Base-by-base conservation (phyloP, 2,329 filamentous ascomycete species). In the Colletotrichum endophyticum region DNA sequence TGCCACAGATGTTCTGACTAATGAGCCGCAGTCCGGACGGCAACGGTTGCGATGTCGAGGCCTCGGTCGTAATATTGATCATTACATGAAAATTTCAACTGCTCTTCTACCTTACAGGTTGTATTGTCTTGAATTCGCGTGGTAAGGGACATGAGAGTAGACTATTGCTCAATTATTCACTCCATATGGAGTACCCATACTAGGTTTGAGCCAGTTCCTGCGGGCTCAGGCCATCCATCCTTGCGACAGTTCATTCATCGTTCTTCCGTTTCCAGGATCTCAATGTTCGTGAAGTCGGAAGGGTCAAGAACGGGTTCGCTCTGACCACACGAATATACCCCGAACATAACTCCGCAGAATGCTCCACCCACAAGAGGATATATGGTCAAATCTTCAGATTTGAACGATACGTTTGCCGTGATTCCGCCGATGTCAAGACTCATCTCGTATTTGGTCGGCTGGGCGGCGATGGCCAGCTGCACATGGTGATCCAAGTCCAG, bases 301-400 rank as follows among this genome's bases (percentile, higher is more conserved):
- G 82, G 81, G 59, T 83, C 81, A 25, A 84, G 73, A 1, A 83
- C 81, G 7, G 82, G 81, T 63, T 84, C 82, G 19, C 79, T 78
- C 16, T 76, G 79, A 9, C 80, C 82, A 63, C 81, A 82, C 12
- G 82, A 78, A 49, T 83, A 84, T 3, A 84, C 22, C 1, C 82
- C 82, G 61, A 80, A 83, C 82, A 84, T 83, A 27, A 78, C 78
- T 19, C 82, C 82, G 22, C 80, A 79, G 32, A 84, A 84, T 4
- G 81, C 79, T 22, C 81, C 81, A 3, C 82, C 82, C 5, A 83
- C 79, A 13, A 80, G 81, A 28, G 82, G 82, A 61, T 78, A 78
- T 27, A 81, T 63, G 1, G 81, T 83, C 69, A 83, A 71, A 4
- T 79, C 66, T 61, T 77, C 76, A 5, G 80, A 78, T 16, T 70